Base-by-base conservation (phyloP, 192 early-diverging fungal species). In the Thoreauomyces humboldtii region DNA sequence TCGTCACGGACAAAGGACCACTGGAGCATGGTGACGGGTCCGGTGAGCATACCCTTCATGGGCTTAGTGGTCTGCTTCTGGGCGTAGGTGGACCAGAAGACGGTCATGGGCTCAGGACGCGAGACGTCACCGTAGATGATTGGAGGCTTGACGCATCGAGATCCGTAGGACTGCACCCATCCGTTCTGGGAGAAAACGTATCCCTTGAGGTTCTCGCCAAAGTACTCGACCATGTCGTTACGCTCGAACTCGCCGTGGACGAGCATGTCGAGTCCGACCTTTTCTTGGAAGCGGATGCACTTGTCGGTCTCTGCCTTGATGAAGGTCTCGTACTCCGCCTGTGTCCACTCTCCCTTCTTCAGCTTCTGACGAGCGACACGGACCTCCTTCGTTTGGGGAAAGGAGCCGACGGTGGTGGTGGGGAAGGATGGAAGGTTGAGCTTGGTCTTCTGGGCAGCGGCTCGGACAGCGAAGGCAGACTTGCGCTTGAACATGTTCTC, bases 1-100 rank as follows among this genome's bases (percentile, higher is more conserved):
- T 98, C 96, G 71, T 97, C 92, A 77, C 96, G 93, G 52, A 96
- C 91, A 75, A 98, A 98, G 24, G 96, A 98, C 96, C 96, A 98
- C 78, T 93, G 88, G 70, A 97, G 87, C 75, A 95, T 95, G 63
- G 96, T 98, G 43, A 98, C 89, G 25, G 96, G 96, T 28, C 96
- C 96, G 29, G 96, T 98, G 54, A 98, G 88, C 96, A 98, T 98
- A 70, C 95, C 96, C 87, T 98, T 98, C 89, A 98, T 88, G 58
- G 93, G 92, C 73, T 89, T 88, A 33, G 66, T 72, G 78, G 94
- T 96, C 63, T 92, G 81, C 36, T 85, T 83, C 81, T 98, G 93
- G 46, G 96, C 91, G 65, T 92, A 96, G 60, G 70, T 75, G 21
- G 87, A 86, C 80, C 87, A 84, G 31, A 85, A 86, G 61, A 97